These are phyloP conservation scores for Pestalotiopsis fici DNA, from an alignment of 2,329 filamentous ascomycete genomes.

Conservation along the genomic window DNA sequence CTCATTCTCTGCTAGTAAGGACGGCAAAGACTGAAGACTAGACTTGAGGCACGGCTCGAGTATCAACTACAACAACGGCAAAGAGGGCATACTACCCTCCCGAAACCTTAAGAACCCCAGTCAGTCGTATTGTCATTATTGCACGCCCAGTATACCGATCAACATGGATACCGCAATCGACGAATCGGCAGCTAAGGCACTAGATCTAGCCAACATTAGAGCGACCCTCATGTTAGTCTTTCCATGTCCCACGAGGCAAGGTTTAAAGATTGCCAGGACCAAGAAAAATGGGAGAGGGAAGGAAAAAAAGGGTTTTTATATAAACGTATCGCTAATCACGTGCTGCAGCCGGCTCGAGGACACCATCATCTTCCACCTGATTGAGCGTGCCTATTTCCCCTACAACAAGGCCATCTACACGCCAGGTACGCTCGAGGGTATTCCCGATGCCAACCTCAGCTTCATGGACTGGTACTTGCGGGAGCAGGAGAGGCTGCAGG, in stretches of 20 bases:
- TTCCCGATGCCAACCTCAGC: conserved; percentile 54
- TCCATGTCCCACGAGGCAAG: conserved; percentile 10
- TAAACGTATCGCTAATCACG: not conserved
- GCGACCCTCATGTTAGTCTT: conserved; percentile 82
- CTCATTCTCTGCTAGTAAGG: not conserved
- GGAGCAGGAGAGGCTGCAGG: conserved; percentile 90
- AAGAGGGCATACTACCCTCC: not conserved
- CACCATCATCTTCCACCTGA: conserved; percentile 95
- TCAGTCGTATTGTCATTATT: not conserved
- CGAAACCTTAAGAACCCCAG: not conserved
- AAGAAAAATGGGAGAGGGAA: no score
- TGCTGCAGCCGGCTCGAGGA: conserved; percentile 83
- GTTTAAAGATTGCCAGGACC: no score
- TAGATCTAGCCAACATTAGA: conserved; percentile 89
- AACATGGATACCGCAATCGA: conserved; percentile 89
- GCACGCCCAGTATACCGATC: not conserved
- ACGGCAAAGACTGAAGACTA: not conserved
- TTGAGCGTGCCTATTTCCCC: conserved; percentile 97
- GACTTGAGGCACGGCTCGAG: not conserved
- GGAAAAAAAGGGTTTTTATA: no score
- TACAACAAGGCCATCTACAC: conserved; percentile 86
- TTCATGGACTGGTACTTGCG: conserved; percentile 93
- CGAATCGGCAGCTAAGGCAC: conserved; percentile 77
- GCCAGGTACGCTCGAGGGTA: conserved; percentile 76
- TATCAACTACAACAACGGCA: not conserved